Base-by-base conservation (phyloP, 1,139 yeast species). In the Spathaspora sp. region DNA sequence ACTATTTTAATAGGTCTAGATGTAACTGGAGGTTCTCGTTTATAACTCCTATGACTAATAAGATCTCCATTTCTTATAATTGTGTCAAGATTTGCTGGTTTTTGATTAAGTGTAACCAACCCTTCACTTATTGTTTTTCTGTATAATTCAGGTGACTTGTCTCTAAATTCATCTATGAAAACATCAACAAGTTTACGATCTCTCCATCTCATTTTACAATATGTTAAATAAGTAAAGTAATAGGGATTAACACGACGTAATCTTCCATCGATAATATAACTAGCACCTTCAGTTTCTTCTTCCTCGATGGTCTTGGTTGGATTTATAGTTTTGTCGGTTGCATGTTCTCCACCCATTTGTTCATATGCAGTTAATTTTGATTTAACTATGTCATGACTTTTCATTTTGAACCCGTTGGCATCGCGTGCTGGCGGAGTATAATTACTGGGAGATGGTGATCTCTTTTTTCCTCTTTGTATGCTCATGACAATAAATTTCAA, bases 131-230 rank as follows among this genome's bases (percentile, higher is more conserved):
- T 85, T 0, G 95, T 84, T 51, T 76, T 70, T 47, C 67, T 66
- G 62, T 93, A 93, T 60, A 86, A 86, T 11, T 75, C 80, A 26
- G 81, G 80, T 16, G 85, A 84, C 47, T 89, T 74, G 58, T 91
- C 95, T 49, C 99, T 72, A 59, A 95, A 95, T 62, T 95, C 99
- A 33, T 78, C 76, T 2, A 82, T 71, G 57, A 95, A 93, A 4
- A 95, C 81, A 48, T 93, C 98, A 16, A 89, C 55, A 42, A 95
- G 66, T 36, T 81, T 82, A 13, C 89, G 72, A 58, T 86, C 95
- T 56, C 93, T 76, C 99, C 99, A 95, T 56, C 99, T 75, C 60
- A 80, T 70, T 63, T 95, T 95, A 65, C 97, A 91, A 60, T 86
- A 89, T 0, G 99, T 93, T 63, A 89, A 72, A 60, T 93, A 91